These are phyloP conservation scores for Zoysia japonica DNA, from an alignment of 176 grass and related monocot species.

Conservation along the genomic window DNA sequence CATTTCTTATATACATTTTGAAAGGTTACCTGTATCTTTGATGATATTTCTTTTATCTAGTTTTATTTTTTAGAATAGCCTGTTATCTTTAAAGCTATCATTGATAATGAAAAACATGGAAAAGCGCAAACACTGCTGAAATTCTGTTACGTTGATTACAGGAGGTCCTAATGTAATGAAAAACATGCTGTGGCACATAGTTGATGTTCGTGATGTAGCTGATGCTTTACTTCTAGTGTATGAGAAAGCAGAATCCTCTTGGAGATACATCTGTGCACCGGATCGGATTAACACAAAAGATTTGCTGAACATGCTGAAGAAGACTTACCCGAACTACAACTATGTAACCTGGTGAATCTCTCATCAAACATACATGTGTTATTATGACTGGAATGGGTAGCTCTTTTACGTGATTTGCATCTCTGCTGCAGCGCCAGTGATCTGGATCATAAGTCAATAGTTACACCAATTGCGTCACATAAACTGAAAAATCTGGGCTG, in stretches of 20 bases:
- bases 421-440: constrained; percentile 1
- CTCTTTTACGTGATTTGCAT: not conserved
- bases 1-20: constrained; percentile 33
- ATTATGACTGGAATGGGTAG: not conserved
- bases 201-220: constrained; percentile 58
- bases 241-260: constrained; percentile 32
- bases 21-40: constrained; percentile 26
- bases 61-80: not conserved
- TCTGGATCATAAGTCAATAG: not conserved
- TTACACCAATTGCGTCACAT: constrained; percentile 12
- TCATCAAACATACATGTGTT: not conserved
- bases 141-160: not conserved
- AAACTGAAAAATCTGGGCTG: constrained; percentile 50
- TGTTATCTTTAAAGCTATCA: not conserved
- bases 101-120: not conserved
- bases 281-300: constrained; percentile 11
- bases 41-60: not conserved
- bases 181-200: constrained; percentile 38
- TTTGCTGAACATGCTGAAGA: constrained; percentile 49
- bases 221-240: constrained; percentile 55
- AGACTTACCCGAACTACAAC: constrained; percentile 31
- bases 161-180: constrained; percentile 42
- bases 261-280: constrained; percentile 46
- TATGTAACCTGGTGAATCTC: constrained; percentile 25
- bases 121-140: not conserved